phyloP scores from a whole-genome alignment of 2,329 filamentous ascomycete genomes.

The Nemania bipapillata region DNA sequence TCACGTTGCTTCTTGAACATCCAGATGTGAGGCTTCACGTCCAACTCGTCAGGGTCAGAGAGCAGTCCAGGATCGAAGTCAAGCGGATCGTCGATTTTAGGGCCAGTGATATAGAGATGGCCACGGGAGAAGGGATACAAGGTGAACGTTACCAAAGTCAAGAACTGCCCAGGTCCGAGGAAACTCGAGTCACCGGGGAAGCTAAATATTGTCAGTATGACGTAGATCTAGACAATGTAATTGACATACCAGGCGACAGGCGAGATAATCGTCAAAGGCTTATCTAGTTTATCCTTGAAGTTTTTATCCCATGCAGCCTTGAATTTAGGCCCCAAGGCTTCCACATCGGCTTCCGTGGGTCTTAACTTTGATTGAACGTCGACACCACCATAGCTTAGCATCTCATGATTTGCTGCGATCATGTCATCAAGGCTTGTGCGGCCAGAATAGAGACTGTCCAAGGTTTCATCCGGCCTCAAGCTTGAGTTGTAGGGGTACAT shows the following conservation, averaged over 20 bases:
- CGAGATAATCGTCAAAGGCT: slow-evolving; percentile 10
- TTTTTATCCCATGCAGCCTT: background rate
- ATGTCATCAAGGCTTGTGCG: background rate
- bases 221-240: background rate
- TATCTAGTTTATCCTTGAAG: slow-evolving; percentile 11
- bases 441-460: slow-evolving; percentile 1
- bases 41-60: slow-evolving; percentile 56
- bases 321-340: background rate
- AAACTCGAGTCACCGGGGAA: slow-evolving; percentile 2
- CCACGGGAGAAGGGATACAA: too few species aligned
- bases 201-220: background rate
- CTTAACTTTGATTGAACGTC: background rate
- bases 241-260: slow-evolving; percentile 2
- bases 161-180: background rate
- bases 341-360: background rate
- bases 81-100: slow-evolving; percentile 53
- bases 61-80: slow-evolving; percentile 56
- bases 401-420: background rate
- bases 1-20: slow-evolving; percentile 72
- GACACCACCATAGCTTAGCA: background rate
- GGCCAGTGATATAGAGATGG: slow-evolving; percentile 66
- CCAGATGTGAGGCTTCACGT: slow-evolving; percentile 68
- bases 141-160: slow-evolving; percentile 50
- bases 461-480: background rate
- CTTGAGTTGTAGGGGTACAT: background rate